phyloP scores from a whole-genome alignment of 495 filamentous ascomycete species.

The Penicillium psychrofluorescens region DNA sequence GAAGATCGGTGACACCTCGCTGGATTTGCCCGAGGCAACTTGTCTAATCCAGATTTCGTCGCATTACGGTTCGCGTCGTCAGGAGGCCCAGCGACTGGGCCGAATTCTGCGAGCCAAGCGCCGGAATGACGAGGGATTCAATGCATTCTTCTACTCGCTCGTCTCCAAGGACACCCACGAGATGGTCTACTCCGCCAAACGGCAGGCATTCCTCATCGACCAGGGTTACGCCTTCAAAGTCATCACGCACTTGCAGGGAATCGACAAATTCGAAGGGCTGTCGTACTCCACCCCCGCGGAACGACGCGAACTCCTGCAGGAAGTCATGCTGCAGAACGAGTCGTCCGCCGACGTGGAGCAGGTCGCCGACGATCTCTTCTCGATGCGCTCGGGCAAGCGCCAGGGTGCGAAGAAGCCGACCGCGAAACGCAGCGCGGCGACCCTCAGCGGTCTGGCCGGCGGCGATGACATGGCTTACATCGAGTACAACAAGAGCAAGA shows the following conservation, averaged over 20 bases:
- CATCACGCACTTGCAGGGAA: constrained; percentile 90
- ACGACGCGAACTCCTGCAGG: constrained; percentile 79
- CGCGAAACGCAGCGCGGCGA: constrained; percentile 74
- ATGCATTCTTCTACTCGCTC: constrained; percentile 97
- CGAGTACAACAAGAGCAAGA: constrained; percentile 70
- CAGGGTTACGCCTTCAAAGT: constrained; percentile 99
- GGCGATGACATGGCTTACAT: constrained; percentile 96
- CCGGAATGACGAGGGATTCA: constrained; percentile 97
- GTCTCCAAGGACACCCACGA: constrained; percentile 96
- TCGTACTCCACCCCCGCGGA: constrained; percentile 75
- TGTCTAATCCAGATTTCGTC: constrained; percentile 98
- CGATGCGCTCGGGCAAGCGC: constrained; percentile 42
- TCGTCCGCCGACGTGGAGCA: constrained; percentile 69
- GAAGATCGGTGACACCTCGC: constrained; percentile 95
- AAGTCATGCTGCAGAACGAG: constrained; percentile 89
- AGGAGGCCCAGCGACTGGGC: constrained; percentile 92
- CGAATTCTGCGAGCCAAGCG: constrained; percentile 94
- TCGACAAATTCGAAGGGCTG: constrained; percentile 74
- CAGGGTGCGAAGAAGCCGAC: constrained; percentile 36
- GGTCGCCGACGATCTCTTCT: constrained; percentile 79
- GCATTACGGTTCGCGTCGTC: constrained; percentile 94
- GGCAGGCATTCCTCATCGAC: constrained; percentile 96
- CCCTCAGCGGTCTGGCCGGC: constrained; percentile 74
- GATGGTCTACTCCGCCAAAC: constrained; percentile 97
- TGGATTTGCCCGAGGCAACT: constrained; percentile 94